phyloP scores from a whole-genome alignment of 2,329 filamentous ascomycete genomes.

The Aspergillus intermedius region DNA sequence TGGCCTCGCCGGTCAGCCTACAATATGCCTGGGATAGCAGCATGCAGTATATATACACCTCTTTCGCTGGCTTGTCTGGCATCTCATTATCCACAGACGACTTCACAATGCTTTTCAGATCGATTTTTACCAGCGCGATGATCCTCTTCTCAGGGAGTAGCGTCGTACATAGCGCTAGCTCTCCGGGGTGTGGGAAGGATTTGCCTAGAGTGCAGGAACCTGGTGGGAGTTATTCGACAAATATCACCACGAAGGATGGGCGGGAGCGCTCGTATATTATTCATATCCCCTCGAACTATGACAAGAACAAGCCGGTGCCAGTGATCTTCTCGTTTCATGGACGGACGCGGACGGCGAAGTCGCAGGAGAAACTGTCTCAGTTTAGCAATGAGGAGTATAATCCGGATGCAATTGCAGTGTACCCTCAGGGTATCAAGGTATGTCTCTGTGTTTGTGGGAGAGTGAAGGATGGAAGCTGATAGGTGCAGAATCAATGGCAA shows the following conservation, averaged over 20 bases:
- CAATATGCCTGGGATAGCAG: no score
- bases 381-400: constrained; percentile 42
- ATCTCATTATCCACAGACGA: no score
- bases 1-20: no score
- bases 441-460: constrained; percentile 4
- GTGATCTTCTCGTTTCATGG: constrained; percentile 48
- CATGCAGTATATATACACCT: no score
- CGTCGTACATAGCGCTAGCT: background rate
- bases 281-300: constrained; percentile 28
- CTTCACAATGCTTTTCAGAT: no score
- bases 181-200: constrained; percentile 12
- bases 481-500: background rate
- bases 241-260: constrained; percentile 13
- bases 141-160: no score
- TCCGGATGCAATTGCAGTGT: constrained; percentile 40
- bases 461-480: background rate
- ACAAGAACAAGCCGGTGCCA: constrained; percentile 28
- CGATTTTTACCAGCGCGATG: no score
- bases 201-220: constrained; percentile 8
- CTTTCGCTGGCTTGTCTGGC: no score
- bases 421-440: constrained; percentile 36
- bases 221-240: constrained; percentile 2
- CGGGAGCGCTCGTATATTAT: constrained; percentile 17
- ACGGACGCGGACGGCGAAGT: constrained; percentile 28
- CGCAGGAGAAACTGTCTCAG: constrained; percentile 38